These are phyloP conservation scores for Jatropha curcas DNA, from an alignment of 345 rosid species.

Conservation along the genomic window DNA sequence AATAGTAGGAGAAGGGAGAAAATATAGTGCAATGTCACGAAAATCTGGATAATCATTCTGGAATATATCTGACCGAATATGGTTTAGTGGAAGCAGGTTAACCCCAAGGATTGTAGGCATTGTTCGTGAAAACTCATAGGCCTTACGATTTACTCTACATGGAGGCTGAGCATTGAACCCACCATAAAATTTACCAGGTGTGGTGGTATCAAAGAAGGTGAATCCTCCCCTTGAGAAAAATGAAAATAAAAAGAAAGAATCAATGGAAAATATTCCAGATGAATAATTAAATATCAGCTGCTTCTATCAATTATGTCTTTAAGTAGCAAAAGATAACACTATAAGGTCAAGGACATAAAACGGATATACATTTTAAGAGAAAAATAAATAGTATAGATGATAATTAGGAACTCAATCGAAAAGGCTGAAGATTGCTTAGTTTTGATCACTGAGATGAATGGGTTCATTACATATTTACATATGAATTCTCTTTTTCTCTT, in stretches of 20 bases:
- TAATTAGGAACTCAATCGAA: neutral
- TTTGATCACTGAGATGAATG: neutral
- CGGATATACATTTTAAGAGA: neutral
- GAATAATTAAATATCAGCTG: neutral
- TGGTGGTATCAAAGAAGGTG: constrained; percentile 34
- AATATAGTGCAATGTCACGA: constrained; percentile 47
- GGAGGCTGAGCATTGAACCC: constrained; percentile 53
- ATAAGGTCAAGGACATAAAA: neutral
- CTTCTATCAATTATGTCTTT: neutral
- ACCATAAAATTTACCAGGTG: constrained; percentile 35
- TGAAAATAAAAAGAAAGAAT: neutral
- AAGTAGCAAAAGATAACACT: neutral
- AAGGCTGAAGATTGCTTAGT: neutral
- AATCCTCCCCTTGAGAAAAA: constrained; percentile 49
- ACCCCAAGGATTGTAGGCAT: constrained; percentile 52
- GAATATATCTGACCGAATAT: constrained; percentile 31
- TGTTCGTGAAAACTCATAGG: constrained; percentile 38
- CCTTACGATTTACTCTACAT: constrained; percentile 39
- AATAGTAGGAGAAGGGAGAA: constrained; percentile 45
- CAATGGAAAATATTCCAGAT: neutral
- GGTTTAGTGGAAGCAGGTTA: constrained; percentile 42
- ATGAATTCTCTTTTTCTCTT: neutral
- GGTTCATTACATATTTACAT: neutral
- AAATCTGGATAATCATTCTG: constrained; percentile 39
- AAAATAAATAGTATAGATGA: neutral